Percentiles rank a stretch among this genome's conserved stretches.
Evolutionary conservation across 805 yeast genomes (phyloP).

Genomic region (Isabelozyma heimii): DNA sequence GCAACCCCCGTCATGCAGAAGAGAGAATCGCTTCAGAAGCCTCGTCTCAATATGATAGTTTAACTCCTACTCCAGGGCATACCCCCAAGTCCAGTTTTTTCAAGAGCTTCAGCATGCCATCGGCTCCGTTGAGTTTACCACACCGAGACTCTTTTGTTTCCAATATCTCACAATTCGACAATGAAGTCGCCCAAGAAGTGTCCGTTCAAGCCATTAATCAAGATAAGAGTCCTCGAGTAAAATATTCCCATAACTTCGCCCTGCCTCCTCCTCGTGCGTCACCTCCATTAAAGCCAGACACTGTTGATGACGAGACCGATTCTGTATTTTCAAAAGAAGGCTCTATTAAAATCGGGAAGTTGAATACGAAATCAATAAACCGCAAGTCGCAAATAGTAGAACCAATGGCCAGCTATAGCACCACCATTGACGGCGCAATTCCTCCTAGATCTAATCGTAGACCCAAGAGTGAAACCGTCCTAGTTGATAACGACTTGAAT

Average conservation of each 20-base stretch:
- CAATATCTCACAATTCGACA: slow-evolving; percentile 13
- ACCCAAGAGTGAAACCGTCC: slow-evolving; percentile 27
- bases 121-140: not conserved
- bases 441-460: slow-evolving; percentile 40
- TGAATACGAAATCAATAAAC: slow-evolving; percentile 3
- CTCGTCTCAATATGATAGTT: not conserved
- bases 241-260: not conserved
- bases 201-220: slow-evolving; percentile 16
- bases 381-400: slow-evolving; percentile 1
- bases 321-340: slow-evolving; percentile 4
- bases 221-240: slow-evolving; percentile 5
- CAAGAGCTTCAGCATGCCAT: slow-evolving; percentile 8
- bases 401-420: slow-evolving; percentile 31
- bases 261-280: not conserved
- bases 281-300: not conserved
- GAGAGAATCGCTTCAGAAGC: not conserved
- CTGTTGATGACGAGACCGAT: slow-evolving; percentile 1
- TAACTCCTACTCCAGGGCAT: not conserved
- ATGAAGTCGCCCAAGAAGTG: slow-evolving; percentile 19
- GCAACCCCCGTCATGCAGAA: not conserved
- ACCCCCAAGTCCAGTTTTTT: not conserved
- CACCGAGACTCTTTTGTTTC: slow-evolving; percentile 18
- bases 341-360: slow-evolving; percentile 10
- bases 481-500: slow-evolving; percentile 4
- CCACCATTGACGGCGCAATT: slow-evolving; percentile 32